Evolutionary conservation across 1,284 basidiomycete genomes (phyloP), one percentile per base, ranked within the genome.

Genomic region (Cryptococcus sp.): DNA sequence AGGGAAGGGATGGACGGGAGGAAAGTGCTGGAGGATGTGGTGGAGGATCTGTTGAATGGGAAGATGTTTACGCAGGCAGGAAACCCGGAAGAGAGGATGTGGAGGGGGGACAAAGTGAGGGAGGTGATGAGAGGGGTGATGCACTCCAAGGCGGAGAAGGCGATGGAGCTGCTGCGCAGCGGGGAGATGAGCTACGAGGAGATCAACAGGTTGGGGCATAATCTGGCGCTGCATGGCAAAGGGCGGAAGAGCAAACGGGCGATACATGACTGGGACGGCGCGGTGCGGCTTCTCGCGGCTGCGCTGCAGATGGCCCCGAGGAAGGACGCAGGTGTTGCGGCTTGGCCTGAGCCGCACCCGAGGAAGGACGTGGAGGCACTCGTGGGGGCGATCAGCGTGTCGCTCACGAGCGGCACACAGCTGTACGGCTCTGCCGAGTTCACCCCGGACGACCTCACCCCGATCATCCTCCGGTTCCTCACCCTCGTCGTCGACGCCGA

Each of bases 231-330:
- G 57, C 11, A 48, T 59, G 12, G 44, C 53, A 46, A 16, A 53
- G 5, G 21, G 47, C 15, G 40, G 38, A 18, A 28, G 38, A 2
- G 18, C 45, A 33, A 46, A 15, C 6, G 39, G 9, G n/a, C 28
- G 20, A 20, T 52, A 12, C 16, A 20, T 8, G n/a, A 18, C 13
- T 18, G 59, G 5, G 53, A 61, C 12, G 46, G 55, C 8, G 52
- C 58, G 2, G 21, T 62, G n/a, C 46, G 46, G 2, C 56, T 68
- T 4, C 56, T 63, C 20, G 56, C 54, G 45, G 38, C 28, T 18
- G 55, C 55, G 12, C 36, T 55, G 8, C 46, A 52, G 35, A 37
- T 33, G 28, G 28, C 9, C 28, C 28, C 28, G 9, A 9, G 9
- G 28, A 33, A 33, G 28, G 28, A 33, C 28, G 9, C 5, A 9